Evolutionary conservation across 805 yeast genomes (phyloP), one percentile per base, ranked within the genome.

Genomic region (Candida anglica): DNA sequence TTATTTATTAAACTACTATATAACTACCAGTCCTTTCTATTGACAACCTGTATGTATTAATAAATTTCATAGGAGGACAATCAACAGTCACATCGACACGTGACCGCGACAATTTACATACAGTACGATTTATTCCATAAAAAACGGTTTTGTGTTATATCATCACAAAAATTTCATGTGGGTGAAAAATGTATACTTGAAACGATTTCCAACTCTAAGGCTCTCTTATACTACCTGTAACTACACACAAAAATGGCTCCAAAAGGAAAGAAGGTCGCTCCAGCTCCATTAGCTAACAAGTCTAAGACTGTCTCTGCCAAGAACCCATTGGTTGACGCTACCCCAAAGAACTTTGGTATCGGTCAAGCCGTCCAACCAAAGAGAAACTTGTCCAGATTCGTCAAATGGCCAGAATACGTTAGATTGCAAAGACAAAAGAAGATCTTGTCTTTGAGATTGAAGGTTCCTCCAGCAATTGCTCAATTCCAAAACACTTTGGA

Each of bases 371-470:
- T 91, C 57, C 98, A 91, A 74, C 95, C 81, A 88, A 87, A 83
- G 79, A 82, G 91, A 75, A 86, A 93, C 82, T 80, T 93, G 65
- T 75, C 95, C 44, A 88, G 98, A 73, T 89, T 86, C 69, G 98
- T 91, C 65, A 93, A 85, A 74, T 93, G 98, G 98, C 98, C 98
- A 66, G 93, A 84, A 73, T 88, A 91, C 69, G 94, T 91, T 55
- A 86, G 95, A 76, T 77, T 93, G 56, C 98, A 91, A 79, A 89
- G 98, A 81, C 98, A 93, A 76, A 93, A 83, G 84, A 91, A 91
- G 81, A 84, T 91, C 69, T 79, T 91, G 69, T 75, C 81, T 58
- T 69, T 89, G 71, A 89, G 98, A 83, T 80, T 91, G 66, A 91
- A 93, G 84, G 98, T 91, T 66, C 98, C 98, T 54, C 98, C 98